Evolutionary conservation across 176 grass and related monocot species (phyloP), one percentile per base, ranked within the genome.

Genomic region (Saccharum spontaneum): DNA sequence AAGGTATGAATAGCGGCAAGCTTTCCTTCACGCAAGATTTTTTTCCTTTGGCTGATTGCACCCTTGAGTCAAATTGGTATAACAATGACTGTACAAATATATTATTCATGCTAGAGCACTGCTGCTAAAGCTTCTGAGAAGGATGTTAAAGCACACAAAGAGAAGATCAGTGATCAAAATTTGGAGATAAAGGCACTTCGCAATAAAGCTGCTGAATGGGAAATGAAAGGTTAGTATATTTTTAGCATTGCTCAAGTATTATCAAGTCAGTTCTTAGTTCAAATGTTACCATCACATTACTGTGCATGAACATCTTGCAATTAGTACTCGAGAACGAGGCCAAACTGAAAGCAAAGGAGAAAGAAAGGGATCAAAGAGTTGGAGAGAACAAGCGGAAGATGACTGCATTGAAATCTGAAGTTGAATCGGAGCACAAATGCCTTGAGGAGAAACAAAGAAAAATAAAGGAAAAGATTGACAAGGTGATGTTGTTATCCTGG

Each of bases 101-200:
- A 28, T 84, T 70, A 2, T 86, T 48, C 17, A 59, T 83, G 57
- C 30, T 85, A 98, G 96, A 79, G 90, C 49, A 60, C 79, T 75
- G 83, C 91, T 67, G 80, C 86, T 73, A 98, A 92, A 94, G 67
- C 74, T 69, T n/a, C 88, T 43, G 96, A 98, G 86, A 98, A 94
- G 86, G 91, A 94, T 78, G 83, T 92, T 16, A 98, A 98, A 83
- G 75, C 87, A 75, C 69, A 78, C 17, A 98, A 89, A 80, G 77
- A 78, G 69, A 93, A 95, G 80, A 82, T 93, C 71, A 87, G 67
- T 71, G 91, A 92, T 71, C 77, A 87, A 79, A 82, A 43, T 72
- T 62, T 87, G 45, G 79, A 86, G 60, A 76, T 89, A 17, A 81
- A 75, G 78, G 48, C 86, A 33, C 84, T 95, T 71, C 91, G 71